Conservation (phyloP, 176 grass and related monocot genomes). For the Hsuehochloa calcarea region DNA sequence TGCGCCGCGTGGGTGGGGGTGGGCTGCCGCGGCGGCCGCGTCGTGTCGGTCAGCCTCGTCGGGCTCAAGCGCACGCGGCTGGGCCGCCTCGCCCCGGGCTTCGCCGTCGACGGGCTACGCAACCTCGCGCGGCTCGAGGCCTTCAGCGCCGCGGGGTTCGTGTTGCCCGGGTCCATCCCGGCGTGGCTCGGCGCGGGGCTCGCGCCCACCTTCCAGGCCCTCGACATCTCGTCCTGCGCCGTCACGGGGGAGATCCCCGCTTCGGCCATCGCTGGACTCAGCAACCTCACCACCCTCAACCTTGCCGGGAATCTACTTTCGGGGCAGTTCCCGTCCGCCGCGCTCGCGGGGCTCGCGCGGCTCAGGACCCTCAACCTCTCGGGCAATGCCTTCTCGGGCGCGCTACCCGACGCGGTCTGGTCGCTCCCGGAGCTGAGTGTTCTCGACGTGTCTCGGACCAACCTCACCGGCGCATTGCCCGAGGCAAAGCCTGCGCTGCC, state of each 20-base stretch:
- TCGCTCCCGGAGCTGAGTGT: constrained; percentile 48
- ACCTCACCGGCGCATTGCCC: constrained; percentile 68
- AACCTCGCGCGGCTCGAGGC: constrained; percentile 62
- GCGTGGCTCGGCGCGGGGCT: constrained; percentile 71
- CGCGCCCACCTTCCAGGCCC: constrained; percentile 45
- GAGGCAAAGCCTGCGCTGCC: constrained; percentile 18
- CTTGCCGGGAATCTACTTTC: constrained; percentile 65
- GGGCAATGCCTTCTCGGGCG: constrained; percentile 62
- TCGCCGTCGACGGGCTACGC: constrained; percentile 74
- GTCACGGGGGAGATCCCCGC: constrained; percentile 59
- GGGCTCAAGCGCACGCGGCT: constrained; percentile 61
- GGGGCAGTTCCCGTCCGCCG: constrained; percentile 45
- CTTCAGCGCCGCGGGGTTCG: constrained; percentile 74
- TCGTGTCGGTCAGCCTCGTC: constrained; percentile 47
- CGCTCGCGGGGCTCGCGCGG: constrained; percentile 40
- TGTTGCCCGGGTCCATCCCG: constrained; percentile 67
- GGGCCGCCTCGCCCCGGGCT: constrained; percentile 50
- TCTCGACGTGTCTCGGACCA: constrained; percentile 71
- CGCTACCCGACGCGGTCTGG: constrained; percentile 60
- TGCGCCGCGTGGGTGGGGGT: constrained; percentile 72
- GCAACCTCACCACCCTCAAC: constrained; percentile 58
- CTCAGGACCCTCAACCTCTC: constrained; percentile 62
- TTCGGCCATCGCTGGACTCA: constrained; percentile 40
- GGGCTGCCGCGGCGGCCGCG: constrained; percentile 53
- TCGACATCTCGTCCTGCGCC: constrained; percentile 64